Percentiles rank a stretch among this genome's conserved stretches.
Conservation (phyloP, 805 yeast species). For the Scheffersomyces spartinae region DNA sequence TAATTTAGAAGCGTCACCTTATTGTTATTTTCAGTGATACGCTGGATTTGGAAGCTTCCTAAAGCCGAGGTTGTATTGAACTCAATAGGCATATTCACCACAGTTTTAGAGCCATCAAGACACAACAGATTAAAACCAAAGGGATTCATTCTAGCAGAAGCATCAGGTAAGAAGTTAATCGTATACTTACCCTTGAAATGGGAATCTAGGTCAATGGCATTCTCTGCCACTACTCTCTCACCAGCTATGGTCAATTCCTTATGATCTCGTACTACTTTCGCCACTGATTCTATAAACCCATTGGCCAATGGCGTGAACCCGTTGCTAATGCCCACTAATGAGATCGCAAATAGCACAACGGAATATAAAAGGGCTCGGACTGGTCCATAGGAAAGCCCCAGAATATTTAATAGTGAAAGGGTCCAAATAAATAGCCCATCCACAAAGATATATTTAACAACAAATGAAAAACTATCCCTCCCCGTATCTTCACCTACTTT, state of each 20-base stretch:
- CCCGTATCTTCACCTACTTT: constrained; percentile 20
- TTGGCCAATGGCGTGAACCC: too few relatives aligned
- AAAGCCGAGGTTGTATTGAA: constrained; percentile 73
- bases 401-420: constrained; percentile 68
- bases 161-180: constrained; percentile 82
- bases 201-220: constrained; percentile 33
- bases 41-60: constrained; percentile 52
- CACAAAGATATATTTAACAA: constrained; percentile 57
- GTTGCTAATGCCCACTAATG: too few relatives aligned
- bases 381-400: constrained; percentile 58
- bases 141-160: constrained; percentile 78
- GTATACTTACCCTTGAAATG: constrained; percentile 83
- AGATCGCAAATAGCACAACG: constrained; percentile 31
- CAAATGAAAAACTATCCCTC: constrained; percentile 34
- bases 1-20: constrained; percentile 37
- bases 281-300: constrained; percentile 37
- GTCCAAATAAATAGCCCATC: constrained; percentile 64
- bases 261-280: constrained; percentile 17
- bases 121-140: constrained; percentile 45
- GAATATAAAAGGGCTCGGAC: constrained; percentile 41
- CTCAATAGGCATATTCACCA: constrained; percentile 53
- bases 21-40: constrained; percentile 43
- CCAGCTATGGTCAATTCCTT: constrained; percentile 46
- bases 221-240: constrained; percentile 25
- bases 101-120: constrained; percentile 11